Evolutionary conservation across 1,139 yeast genomes (phyloP), one percentile per base, ranked within the genome.

Genomic region (Kazachstania sp.): DNA sequence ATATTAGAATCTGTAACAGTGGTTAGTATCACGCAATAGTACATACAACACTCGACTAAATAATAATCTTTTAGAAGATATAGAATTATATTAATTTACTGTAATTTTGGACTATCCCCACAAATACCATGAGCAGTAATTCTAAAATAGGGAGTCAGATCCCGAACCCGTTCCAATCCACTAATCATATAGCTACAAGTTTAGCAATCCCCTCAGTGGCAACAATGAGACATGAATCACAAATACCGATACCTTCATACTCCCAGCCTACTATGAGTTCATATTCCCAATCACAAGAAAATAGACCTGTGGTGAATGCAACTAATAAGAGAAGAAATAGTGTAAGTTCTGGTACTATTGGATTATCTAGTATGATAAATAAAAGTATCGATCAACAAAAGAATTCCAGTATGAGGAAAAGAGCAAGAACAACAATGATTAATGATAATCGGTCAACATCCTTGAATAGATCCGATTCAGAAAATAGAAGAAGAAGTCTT

Each of bases 321-420:
- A 36, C 52, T 13, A 37, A 32, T 9, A 36, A 30, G 38, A 49
- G 63, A 45, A 53, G 62, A 41, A 56, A 54, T 39, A 57, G 58
- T 40, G 43, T 52, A 9, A 54, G 41, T 20, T 36, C 49, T 5
- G 34, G 23, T 3, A 38, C 51, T n/a, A 40, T 44, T 16, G 58
- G 57, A 4, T 47, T 58, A 13, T 54, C 60, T 2, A 57, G 53
- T 45, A 54, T 59, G 59, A 56, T 59, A 15, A 53, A 60, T 43
- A 52, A 52, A 41, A 58, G 63, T 43, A 51, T 56, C 5, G 28
- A n/a, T 23, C 57, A 39, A 35, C 26, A 39, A 31, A 18, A 4
- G 20, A 18, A 32, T 30, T 3, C 23, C 1, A 38, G 31, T 18
- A 43, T 26, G 13, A 36, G 42, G 30, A 49, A 45, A 39, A 47